phyloP scores from a whole-genome alignment of 2,329 filamentous ascomycete species.

The Cercospora sp. region DNA sequence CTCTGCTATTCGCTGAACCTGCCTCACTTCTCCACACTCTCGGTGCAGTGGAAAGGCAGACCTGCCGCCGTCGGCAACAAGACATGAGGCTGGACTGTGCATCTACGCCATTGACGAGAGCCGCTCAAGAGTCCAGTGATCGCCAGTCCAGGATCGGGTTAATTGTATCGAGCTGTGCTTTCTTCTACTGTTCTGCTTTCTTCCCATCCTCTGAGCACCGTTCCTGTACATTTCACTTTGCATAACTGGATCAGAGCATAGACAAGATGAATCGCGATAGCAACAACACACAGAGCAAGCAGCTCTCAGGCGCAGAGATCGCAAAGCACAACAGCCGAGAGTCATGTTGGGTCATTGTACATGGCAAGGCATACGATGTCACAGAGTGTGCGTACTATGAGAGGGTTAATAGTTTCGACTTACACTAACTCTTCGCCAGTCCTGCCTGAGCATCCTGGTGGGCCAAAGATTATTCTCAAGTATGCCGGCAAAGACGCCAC shows the following conservation, averaged over 20 bases:
- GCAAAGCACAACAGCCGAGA: constrained; percentile 76
- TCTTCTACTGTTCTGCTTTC: not conserved
- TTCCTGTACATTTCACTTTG: constrained; percentile 2
- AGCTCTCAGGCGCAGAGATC: constrained; percentile 53
- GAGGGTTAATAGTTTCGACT: constrained; percentile 41
- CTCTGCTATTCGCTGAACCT: constrained; percentile 7
- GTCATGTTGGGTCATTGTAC: constrained; percentile 89
- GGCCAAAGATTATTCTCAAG: constrained; percentile 90
- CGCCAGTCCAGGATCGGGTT: constrained; percentile 14
- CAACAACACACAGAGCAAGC: constrained; percentile 44
- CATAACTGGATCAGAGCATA: constrained; percentile 18
- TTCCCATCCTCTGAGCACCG: not conserved
- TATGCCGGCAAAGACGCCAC: constrained; percentile 95
- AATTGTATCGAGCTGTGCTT: constrained; percentile 8
- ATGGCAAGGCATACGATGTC: constrained; percentile 73
- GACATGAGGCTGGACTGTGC: constrained; percentile 15
- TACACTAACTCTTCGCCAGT: constrained; percentile 18
- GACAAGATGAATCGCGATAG: constrained; percentile 47
- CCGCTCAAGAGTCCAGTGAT: constrained; percentile 5
- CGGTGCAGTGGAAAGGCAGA: constrained; percentile 19
- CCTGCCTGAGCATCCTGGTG: constrained; percentile 71
- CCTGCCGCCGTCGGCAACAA: constrained; percentile 12
- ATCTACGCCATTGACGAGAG: constrained; percentile 7
- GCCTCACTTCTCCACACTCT: constrained; percentile 11
- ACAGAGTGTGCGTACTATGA: constrained; percentile 44